Evolutionary conservation across 345 rosid genomes (phyloP).

Genomic region (Eucalyptus coolabah): DNA sequence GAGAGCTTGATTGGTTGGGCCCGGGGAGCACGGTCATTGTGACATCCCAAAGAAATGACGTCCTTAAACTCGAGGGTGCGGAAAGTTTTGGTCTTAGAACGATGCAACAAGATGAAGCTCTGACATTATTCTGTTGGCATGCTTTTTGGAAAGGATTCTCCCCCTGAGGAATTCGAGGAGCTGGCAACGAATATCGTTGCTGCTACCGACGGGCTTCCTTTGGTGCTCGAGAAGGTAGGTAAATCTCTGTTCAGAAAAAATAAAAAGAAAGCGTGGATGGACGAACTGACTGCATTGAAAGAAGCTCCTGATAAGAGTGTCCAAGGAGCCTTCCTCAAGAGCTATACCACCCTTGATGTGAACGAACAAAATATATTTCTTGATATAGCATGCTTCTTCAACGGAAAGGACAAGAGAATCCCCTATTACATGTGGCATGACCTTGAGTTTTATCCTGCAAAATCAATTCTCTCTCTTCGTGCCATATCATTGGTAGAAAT

Average conservation of each 20-base stretch:
- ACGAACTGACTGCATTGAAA: no score
- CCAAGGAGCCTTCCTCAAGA: fast-evolving
- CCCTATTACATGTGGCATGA: fast-evolving
- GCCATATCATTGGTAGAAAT: not conserved
- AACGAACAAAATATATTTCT: fast-evolving
- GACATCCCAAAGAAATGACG: fast-evolving
- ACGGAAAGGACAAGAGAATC: fast-evolving
- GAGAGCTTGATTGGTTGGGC: no score
- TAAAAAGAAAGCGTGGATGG: no score
- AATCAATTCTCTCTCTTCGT: fast-evolving
- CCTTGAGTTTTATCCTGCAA: fast-evolving
- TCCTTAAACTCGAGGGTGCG: fast-evolving
- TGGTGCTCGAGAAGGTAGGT: fast-evolving
- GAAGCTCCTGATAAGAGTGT: fast-evolving
- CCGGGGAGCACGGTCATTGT: no score
- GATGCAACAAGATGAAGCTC: fast-evolving
- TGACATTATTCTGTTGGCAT: fast-evolving
- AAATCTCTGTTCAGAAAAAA: fast-evolving
- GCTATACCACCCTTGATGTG: no score
- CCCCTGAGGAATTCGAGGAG: fast-evolving
- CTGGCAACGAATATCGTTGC: fast-evolving
- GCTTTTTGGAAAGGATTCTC: fast-evolving
- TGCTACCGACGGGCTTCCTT: fast-evolving
- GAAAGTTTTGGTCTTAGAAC: fast-evolving
- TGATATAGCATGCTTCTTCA: no score